A percentile compares a stretch with the other conserved stretches of the same genome.
These are phyloP conservation scores for Syzygium grande DNA, from an alignment of 345 rosid genomes.

Conservation along the genomic window DNA sequence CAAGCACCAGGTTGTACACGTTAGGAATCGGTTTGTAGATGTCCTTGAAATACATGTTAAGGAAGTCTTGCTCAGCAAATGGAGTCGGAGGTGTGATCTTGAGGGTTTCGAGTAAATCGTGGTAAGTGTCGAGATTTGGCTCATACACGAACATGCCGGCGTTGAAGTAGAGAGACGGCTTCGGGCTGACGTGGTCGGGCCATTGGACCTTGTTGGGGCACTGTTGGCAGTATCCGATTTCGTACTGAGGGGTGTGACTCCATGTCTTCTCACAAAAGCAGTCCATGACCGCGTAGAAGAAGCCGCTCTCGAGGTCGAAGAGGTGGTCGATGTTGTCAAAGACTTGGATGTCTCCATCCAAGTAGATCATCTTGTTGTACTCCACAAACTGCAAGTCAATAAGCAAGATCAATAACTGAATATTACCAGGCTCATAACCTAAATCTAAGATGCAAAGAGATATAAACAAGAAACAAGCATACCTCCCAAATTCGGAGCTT, in stretches of 20 bases:
- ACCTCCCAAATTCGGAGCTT: conserved; percentile 47
- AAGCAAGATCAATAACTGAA: neutral
- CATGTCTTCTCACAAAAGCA: conserved; percentile 50
- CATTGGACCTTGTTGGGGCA: conserved; percentile 33
- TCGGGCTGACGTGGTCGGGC: conserved; percentile 19
- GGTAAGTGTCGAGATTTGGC: conserved; percentile 29
- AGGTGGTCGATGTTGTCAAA: conserved; percentile 33
- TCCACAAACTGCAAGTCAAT: conserved; percentile 20
- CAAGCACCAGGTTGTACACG: conserved; percentile 33
- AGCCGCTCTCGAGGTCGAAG: conserved; percentile 16
- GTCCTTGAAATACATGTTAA: conserved; percentile 40
- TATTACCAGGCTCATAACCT: neutral
- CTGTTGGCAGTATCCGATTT: conserved; percentile 47
- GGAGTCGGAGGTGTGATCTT: conserved; percentile 30
- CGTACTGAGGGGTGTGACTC: conserved; percentile 27
- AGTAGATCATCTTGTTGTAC: conserved; percentile 27
- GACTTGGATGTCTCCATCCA: conserved; percentile 39
- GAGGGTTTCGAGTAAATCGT: conserved; percentile 17
- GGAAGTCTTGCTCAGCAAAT: conserved; percentile 54
- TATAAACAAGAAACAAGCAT: neutral
- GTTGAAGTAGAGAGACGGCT: conserved; percentile 39
- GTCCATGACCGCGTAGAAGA: conserved; percentile 45
- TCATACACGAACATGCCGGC: conserved; percentile 42
- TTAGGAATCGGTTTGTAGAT: conserved; percentile 21
- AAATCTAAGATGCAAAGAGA: neutral